phyloP scores from a whole-genome alignment of 495 filamentous ascomycete genomes.

The Cairneyella variabilis region DNA sequence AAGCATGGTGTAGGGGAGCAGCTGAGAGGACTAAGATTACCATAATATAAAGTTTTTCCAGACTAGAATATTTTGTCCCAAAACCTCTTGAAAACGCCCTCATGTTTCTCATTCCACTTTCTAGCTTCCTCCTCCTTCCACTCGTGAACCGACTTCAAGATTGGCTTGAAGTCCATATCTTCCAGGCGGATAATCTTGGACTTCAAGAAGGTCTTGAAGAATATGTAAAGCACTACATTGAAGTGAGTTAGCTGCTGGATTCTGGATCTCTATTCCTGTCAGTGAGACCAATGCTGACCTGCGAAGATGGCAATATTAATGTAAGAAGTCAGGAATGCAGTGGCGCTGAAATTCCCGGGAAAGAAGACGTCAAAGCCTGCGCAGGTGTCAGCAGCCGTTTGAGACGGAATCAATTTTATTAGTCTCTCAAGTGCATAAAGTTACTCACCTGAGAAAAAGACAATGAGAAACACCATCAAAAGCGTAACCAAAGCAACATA shows the following conservation, averaged over 20 bases:
- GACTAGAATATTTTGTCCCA: constrained; percentile 5
- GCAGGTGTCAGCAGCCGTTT: neutral
- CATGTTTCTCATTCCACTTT: neutral
- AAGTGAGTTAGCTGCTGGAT: neutral
- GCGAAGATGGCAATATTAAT: constrained; percentile 12
- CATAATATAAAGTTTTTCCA: too few relatives aligned
- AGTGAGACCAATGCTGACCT: too few relatives aligned
- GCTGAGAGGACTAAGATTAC: too few relatives aligned
- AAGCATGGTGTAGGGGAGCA: too few relatives aligned
- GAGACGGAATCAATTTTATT: too few relatives aligned
- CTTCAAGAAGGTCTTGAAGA: constrained; percentile 4
- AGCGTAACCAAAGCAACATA: constrained; percentile 42
- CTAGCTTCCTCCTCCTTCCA: constrained; percentile 3
- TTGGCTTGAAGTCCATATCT: constrained; percentile 1
- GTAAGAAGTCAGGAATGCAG: constrained; percentile 5
- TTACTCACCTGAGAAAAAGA: neutral
- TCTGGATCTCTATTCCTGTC: too few relatives aligned
- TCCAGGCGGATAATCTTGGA: constrained; percentile 2
- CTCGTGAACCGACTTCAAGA: neutral
- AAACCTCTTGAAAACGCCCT: neutral
- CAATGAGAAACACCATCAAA: neutral
- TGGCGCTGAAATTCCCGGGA: constrained; percentile 7
- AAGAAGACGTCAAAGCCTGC: constrained; percentile 10
- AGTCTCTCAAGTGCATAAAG: neutral
- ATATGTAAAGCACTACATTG: constrained; percentile 2